Base-by-base conservation (phyloP, 169 alveolate species). In the Amoebophrya sp. region DNA sequence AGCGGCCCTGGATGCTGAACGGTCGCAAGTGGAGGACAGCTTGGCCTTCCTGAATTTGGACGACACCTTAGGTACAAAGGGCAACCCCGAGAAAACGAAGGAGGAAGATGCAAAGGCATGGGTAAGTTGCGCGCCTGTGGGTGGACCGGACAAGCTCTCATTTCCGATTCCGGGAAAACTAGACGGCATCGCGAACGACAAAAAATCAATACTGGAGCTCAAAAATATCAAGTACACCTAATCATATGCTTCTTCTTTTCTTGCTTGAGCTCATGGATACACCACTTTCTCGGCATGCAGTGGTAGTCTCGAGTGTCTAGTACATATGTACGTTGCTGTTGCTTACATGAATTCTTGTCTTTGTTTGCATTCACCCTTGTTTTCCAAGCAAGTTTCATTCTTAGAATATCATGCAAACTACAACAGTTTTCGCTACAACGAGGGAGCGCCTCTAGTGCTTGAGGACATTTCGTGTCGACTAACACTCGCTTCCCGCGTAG, bases 151-250 rank as follows among this genome's bases (percentile, higher is more conserved):
- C 83, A 65, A 65, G 26, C 83, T 65, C 2, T 65, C 83, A 29
- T 65, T 65, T 36, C 83, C 83, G 36, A 65, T 65, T 0, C 83
- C 83, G 38, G 83, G 83, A 6, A 65, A 65, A 36, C 83, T 65
- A 10, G 83, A 65, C 83, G 83, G 83, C 83, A 65, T 65, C 83
- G 83, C 83, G 38, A 65, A 65, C 83, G 83, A 65, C 83, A 65
- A 65, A 26, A 65, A 65, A 26, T 6, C 83, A 6, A 65, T 65
- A 1, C 33, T 65, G 83, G 83, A 65, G 83, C 83, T 65, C 39
- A 65, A 65, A 26, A 65, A 65, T 36, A 65, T 65, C 83, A 65
- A 65, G 36, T 47, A 47, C 65, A 12, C 65, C 18, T n/a, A n/a
- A n/a, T n/a, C n/a, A n/a, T n/a, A n/a, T n/a, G n/a, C n/a, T n/a